Conservation (phyloP, 2,329 filamentous ascomycete species). For the Thelonectria rubi region DNA sequence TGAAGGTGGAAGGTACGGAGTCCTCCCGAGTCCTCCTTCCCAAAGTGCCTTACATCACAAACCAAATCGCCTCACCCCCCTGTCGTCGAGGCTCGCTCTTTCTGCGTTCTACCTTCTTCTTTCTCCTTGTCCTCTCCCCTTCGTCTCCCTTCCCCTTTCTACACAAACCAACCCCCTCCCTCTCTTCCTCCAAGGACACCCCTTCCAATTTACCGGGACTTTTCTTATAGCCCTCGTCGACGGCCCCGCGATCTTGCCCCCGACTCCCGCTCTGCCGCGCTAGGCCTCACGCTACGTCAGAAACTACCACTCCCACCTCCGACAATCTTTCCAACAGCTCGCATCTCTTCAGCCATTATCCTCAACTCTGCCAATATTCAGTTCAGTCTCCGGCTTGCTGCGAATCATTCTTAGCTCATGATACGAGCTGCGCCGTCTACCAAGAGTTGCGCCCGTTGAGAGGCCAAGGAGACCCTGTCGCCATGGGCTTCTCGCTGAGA, state of each 20-base stretch:
- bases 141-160: not conserved
- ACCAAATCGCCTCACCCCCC: conserved; percentile 5
- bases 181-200: conserved; percentile 1
- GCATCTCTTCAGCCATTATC: not conserved
- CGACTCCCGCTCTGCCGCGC: conserved; percentile 1
- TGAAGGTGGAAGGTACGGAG: too few relatives aligned
- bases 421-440: not conserved
- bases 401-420: conserved; percentile 7
- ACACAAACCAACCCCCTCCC: not conserved
- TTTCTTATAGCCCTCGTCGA: not conserved
- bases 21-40: not conserved
- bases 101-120: not conserved
- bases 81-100: not conserved
- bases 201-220: not conserved
- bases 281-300: conserved; percentile 37
- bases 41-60: conserved; percentile 17
- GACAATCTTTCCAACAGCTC: conserved; percentile 16
- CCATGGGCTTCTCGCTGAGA: conserved; percentile 50
- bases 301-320: conserved; percentile 27
- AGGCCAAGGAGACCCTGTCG: conserved; percentile 31
- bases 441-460: conserved; percentile 6
- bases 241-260: conserved; percentile 10
- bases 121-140: conserved; percentile 12
- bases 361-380: not conserved
- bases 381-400: not conserved